Base-by-base conservation (phyloP, 2,329 filamentous ascomycete genomes). In the Monosporascus sp. region DNA sequence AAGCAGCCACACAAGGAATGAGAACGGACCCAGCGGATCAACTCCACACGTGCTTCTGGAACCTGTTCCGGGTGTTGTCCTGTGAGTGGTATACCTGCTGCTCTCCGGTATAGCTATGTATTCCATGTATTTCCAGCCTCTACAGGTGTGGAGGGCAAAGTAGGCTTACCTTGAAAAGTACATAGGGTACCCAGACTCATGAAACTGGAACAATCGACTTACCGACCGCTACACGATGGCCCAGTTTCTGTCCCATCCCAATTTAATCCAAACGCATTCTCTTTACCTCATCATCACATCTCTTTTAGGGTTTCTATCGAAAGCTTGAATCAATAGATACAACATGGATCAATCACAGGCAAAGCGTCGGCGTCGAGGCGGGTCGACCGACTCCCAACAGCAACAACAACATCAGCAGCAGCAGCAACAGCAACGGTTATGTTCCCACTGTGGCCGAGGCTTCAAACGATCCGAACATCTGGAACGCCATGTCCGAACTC, bases 401-500 rank as follows among this genome's bases (percentile, higher is more conserved):
- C 20, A 19, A 19, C 43, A 26, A 26, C 43, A 44, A 20, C 41
- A 45, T 7, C 43, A 45, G 6, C 43, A 27, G 17, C 43, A 27
- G 22, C 43, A 43, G 43, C 43, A 46, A 57, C 64, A 66, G 49
- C 64, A 65, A 52, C 64, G 65, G 43, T 54, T 64, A 27, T 77
- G 74, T 51, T 64, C 70, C 49, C 73, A 75, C 59, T 77, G 74
- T 55, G 70, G 68, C 48, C 64, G 74, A 46, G 68, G 63, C 47
- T 77, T 77, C 66, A 75, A 76, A 61, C 69, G 74, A 22, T 74
- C 73, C 41, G 74, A 77, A 61, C 74, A 77, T 61, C 58, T 76
- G 52, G 73, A 75, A 56, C 71, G 74, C 53, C 74, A 77, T 63
- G 68, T 76, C 47, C 69, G 74, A 56, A 77, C 73, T 48, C 74